Conservation (phyloP, 345 rosid genomes). For the Arabidopsis arenosa region DNA sequence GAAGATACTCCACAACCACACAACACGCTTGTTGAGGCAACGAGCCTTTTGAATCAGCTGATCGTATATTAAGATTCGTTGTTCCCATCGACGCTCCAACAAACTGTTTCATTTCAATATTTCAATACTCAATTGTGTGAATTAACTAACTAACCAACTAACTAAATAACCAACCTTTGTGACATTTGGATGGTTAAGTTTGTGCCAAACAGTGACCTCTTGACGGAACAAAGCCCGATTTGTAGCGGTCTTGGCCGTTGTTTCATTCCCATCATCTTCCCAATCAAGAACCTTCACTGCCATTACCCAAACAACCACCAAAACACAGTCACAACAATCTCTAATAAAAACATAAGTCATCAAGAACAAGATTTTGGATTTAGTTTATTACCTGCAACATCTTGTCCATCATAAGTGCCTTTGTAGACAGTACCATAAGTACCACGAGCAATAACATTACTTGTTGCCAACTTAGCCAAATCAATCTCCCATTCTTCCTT, state of each 20-base stretch:
- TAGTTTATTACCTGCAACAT: constrained; percentile 74
- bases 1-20: constrained; percentile 82
- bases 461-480: constrained; percentile 70
- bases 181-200: constrained; percentile 90
- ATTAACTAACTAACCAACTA: constrained; percentile 16
- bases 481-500: constrained; percentile 95
- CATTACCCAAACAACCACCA: constrained; percentile 22
- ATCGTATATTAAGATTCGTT: constrained; percentile 76
- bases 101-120: constrained; percentile 55
- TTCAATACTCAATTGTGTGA: neutral
- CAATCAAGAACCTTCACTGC: constrained; percentile 89
- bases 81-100: constrained; percentile 97
- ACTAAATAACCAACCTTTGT: constrained; percentile 61
- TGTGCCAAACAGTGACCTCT: constrained; percentile 98
- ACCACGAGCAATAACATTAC: constrained; percentile 70
- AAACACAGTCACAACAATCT: constrained; percentile 14
- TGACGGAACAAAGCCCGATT: constrained; percentile 76
- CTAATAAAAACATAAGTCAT: neutral
- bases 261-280: constrained; percentile 79
- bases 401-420: constrained; percentile 73
- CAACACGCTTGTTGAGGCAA: constrained; percentile 84
- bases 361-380: neutral
- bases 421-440: constrained; percentile 84
- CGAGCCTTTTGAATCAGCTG: constrained; percentile 45
- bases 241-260: constrained; percentile 66